phyloP scores from a whole-genome alignment of 495 filamentous ascomycete genomes.

The Amniculicola lignicola region DNA sequence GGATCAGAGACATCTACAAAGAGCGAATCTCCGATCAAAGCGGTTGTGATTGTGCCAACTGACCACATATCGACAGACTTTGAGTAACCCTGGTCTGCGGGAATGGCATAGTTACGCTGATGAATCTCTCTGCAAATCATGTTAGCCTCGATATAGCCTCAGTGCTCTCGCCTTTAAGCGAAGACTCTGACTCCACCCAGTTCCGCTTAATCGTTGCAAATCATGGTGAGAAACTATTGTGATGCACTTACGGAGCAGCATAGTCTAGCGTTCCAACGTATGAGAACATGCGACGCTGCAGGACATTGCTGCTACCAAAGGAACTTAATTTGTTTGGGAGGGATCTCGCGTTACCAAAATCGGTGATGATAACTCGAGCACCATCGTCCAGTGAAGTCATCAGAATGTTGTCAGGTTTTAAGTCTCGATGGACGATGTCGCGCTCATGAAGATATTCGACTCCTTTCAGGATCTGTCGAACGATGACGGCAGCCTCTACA shows the following conservation, averaged over 20 bases:
- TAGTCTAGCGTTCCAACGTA: slow-evolving; percentile 64
- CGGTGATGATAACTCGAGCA: slow-evolving; percentile 62
- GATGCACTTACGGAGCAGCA: slow-evolving; percentile 64
- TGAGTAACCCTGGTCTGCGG: slow-evolving; percentile 52
- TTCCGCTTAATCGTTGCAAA: too few species aligned
- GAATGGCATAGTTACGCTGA: slow-evolving; percentile 30
- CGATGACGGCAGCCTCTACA: slow-evolving; percentile 53
- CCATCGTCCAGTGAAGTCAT: slow-evolving; percentile 48
- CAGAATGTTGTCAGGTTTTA: slow-evolving; percentile 71
- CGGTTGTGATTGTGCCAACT: slow-evolving; percentile 52
- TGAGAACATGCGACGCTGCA: slow-evolving; percentile 55
- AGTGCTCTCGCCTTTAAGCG: neutral
- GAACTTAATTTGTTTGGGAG: slow-evolving; percentile 27
- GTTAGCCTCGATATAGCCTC: neutral
- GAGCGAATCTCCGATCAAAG: slow-evolving; percentile 50
- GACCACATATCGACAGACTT: slow-evolving; percentile 64
- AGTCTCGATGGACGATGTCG: slow-evolving; percentile 60
- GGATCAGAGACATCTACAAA: slow-evolving; percentile 37
- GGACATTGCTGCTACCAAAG: neutral
- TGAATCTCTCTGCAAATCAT: slow-evolving; percentile 38
- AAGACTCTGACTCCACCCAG: too few species aligned
- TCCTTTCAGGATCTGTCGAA: slow-evolving; percentile 59
- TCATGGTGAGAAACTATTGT: neutral
- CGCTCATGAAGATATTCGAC: slow-evolving; percentile 58
- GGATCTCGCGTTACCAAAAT: slow-evolving; percentile 65